Evolutionary conservation across 495 filamentous ascomycete genomes (phyloP).

Genomic region (Penicillium turbatum): DNA sequence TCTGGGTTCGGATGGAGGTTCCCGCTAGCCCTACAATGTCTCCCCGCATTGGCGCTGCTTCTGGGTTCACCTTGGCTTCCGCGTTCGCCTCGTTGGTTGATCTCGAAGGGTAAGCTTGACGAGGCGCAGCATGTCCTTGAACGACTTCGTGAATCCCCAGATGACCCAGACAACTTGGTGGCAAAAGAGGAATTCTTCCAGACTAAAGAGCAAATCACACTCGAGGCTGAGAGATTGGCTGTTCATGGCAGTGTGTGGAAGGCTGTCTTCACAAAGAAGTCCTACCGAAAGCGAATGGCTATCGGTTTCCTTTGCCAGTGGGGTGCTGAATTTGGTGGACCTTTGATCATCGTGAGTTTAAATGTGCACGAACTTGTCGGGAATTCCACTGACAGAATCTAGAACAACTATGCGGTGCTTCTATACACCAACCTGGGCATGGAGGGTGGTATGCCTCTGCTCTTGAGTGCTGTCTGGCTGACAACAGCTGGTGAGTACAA

Average conservation of each 20-base stretch:
- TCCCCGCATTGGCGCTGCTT: constrained; percentile 38
- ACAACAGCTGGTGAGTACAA: constrained; percentile 36
- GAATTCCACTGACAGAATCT: constrained; percentile 3
- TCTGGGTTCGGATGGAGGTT: constrained; percentile 44
- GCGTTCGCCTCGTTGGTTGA: constrained; percentile 45
- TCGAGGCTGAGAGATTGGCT: constrained; percentile 31
- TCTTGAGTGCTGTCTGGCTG: constrained; percentile 46
- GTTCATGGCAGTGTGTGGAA: constrained; percentile 28
- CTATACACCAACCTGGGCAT: constrained; percentile 47
- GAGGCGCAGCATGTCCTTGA: constrained; percentile 35
- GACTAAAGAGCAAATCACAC: constrained; percentile 35
- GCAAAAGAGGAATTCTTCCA: constrained; percentile 39
- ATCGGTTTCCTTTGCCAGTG: constrained; percentile 41
- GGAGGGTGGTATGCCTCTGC: constrained; percentile 41
- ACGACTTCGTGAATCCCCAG: constrained; percentile 26
- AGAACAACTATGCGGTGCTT: constrained; percentile 48
- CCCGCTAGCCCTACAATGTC: constrained; percentile 39
- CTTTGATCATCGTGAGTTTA: constrained; percentile 33
- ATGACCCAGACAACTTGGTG: constrained; percentile 30
- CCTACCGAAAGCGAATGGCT: constrained; percentile 42
- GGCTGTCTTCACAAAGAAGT: constrained; percentile 36
- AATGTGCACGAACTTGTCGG: not conserved
- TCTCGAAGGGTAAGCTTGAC: constrained; percentile 35
- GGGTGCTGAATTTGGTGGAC: constrained; percentile 38
- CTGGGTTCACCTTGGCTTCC: constrained; percentile 38